Base-by-base conservation (phyloP, 805 yeast genomes). In the Limtongia smithiae region DNA sequence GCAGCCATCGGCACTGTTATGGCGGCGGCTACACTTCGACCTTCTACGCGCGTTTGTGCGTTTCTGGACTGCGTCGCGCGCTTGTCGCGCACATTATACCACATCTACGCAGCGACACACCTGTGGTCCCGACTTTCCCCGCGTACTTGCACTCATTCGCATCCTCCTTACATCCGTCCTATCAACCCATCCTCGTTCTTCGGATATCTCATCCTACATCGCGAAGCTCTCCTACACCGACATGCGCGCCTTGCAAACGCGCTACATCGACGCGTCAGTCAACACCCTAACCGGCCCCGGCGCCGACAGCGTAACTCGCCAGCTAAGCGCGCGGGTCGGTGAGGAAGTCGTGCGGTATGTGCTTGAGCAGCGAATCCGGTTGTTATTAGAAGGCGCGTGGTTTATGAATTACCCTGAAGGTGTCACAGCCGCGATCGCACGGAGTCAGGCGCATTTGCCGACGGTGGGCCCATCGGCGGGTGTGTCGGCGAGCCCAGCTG, bases 311-410 rank as follows among this genome's bases (percentile, higher is more conserved):
- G n/a, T n/a, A n/a, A n/a, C n/a, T n/a, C n/a, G n/a, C n/a, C n/a
- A n/a, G n/a, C n/a, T n/a, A n/a, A n/a, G n/a, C n/a, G n/a, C n/a
- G n/a, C 37, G 37, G 20, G 6, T 30, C 18, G 54, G 34, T 7
- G 33, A 20, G 14, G 49, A 44, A 5, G 44, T 41, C 4, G 3
- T 48, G 3, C 41, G 48, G 4, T 42, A 18, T 18, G 46, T 51
- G 5, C 14, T 20, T 8, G 41, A 40, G 4, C 56, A 51, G 37
- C 46, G 56, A 5, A 15, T 51, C 17, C 18, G 28, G 9, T 47
- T 49, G 18, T 30, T 51, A 12, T 9, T 39, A 4, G 21, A 44
- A 4, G 54, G 56, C 14, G 38, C 53, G 3, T 51, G 56, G 56
- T 51, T 51, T 22, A 28, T 12, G 15, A 34, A 35, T 30, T 4